phyloP scores from a whole-genome alignment of 495 filamentous ascomycete genomes.

The Rusavskia elegans region DNA sequence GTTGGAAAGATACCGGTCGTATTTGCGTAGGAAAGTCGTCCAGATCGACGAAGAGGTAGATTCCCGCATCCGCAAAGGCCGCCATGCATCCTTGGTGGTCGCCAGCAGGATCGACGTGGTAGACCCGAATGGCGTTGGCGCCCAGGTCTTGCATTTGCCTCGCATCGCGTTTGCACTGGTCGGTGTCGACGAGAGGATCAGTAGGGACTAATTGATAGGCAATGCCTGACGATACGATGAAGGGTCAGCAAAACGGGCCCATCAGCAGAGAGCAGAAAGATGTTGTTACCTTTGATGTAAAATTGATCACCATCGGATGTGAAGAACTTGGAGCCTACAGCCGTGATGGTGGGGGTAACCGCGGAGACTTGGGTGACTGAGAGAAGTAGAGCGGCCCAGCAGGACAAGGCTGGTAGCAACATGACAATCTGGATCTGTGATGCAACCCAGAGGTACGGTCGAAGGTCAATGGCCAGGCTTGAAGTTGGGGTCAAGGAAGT shows the following conservation, averaged over 20 bases:
- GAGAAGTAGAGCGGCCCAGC: background rate
- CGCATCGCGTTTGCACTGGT: slow-evolving; percentile 67
- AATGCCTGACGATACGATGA: slow-evolving; percentile 34
- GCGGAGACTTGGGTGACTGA: background rate
- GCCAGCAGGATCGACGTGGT: slow-evolving; percentile 58
- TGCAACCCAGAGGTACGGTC: background rate
- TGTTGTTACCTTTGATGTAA: slow-evolving; percentile 53
- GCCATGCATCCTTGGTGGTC: slow-evolving; percentile 62
- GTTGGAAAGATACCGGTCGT: slow-evolving; percentile 37
- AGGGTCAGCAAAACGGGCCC: slow-evolving; percentile 4
- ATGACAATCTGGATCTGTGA: background rate
- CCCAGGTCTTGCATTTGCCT: slow-evolving; percentile 64
- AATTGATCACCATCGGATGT: slow-evolving; percentile 60
- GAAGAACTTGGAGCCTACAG: slow-evolving; percentile 76
- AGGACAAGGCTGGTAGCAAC: background rate
- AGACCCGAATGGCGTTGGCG: slow-evolving; percentile 75
- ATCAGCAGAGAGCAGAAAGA: background rate
- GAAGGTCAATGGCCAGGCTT: background rate
- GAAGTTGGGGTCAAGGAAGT: background rate
- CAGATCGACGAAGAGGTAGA: slow-evolving; percentile 70
- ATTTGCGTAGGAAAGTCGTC: slow-evolving; percentile 74
- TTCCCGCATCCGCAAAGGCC: slow-evolving; percentile 51
- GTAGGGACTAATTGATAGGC: slow-evolving; percentile 51
- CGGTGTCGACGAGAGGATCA: slow-evolving; percentile 59
- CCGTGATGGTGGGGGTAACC: slow-evolving; percentile 37